Conservation (phyloP, 345 rosid species). For the Erodium maritimum region DNA sequence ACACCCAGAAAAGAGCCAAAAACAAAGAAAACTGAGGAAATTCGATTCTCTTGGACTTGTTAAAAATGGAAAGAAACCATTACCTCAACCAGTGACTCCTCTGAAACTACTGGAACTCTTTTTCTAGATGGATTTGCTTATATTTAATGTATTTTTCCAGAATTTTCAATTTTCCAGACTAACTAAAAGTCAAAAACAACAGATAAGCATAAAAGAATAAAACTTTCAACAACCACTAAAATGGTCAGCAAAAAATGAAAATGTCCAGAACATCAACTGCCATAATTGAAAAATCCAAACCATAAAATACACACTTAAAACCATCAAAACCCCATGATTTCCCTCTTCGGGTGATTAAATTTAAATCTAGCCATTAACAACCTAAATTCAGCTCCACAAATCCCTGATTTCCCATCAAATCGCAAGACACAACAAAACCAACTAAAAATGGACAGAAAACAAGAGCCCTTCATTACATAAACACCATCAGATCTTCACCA, state of each 20-base stretch:
- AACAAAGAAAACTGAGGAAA: too few relatives aligned
- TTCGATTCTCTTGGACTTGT: too few relatives aligned
- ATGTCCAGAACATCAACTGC: background rate
- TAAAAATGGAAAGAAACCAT: background rate
- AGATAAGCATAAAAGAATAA: background rate
- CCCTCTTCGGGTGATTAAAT: background rate
- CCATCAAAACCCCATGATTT: background rate
- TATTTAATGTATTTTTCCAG: background rate
- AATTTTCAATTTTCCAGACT: background rate
- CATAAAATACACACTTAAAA: background rate
- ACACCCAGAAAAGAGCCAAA: background rate
- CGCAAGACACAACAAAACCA: background rate
- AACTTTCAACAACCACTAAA: background rate
- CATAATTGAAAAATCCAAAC: background rate
- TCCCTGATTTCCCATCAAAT: background rate
- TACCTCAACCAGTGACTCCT: background rate
- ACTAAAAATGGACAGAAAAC: background rate
- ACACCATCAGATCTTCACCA: background rate
- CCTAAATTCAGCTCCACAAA: background rate
- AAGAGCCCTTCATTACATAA: background rate
- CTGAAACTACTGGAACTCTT: background rate
- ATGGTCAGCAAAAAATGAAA: background rate
- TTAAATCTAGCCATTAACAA: background rate
- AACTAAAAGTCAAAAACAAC: background rate
- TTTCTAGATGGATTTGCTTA: background rate